These are phyloP conservation scores for Huiozyma sinensis DNA, from an alignment of 805 yeast genomes.

Conservation along the genomic window DNA sequence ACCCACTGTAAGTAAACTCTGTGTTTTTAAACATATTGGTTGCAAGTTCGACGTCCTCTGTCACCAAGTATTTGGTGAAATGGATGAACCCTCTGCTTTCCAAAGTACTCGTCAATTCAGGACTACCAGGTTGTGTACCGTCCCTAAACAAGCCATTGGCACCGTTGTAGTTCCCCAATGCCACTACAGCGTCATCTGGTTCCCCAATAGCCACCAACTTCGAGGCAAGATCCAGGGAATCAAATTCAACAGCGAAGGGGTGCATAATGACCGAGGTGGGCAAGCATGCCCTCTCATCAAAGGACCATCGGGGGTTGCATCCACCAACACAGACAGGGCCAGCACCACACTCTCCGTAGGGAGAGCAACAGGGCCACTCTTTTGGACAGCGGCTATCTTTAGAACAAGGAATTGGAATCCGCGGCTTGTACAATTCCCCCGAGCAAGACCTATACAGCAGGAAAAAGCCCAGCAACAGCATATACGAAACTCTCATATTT, in stretches of 20 bases:
- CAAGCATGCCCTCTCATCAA: constrained; percentile 58
- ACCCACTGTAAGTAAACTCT: constrained; percentile 56
- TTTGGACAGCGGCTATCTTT: constrained; percentile 48
- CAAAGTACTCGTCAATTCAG: constrained; percentile 1
- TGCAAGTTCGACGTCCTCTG: constrained; percentile 39
- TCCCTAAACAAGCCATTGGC: neutral
- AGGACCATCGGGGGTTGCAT: constrained; percentile 72
- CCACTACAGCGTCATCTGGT: neutral
- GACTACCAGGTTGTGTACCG: too few relatives aligned
- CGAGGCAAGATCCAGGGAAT: neutral
- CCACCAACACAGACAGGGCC: constrained; percentile 75
- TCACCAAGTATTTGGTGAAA: constrained; percentile 19
- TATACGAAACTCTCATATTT: too few relatives aligned
- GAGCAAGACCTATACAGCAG: too few relatives aligned
- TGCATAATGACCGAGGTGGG: constrained; percentile 38
- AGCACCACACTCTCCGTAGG: constrained; percentile 70
- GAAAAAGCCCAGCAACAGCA: too few relatives aligned
- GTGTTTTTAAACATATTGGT: constrained; percentile 45
- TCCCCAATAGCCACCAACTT: neutral
- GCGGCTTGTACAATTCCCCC: constrained; percentile 19
- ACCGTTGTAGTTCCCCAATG: neutral
- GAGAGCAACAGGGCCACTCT: constrained; percentile 77
- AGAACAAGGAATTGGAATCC: constrained; percentile 16
- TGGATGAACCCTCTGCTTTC: constrained; percentile 17
- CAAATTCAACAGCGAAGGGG: constrained; percentile 8